Percentiles rank a stretch among this genome's conserved stretches.
Evolutionary conservation across 2,329 filamentous ascomycete genomes (phyloP).

Genomic region (Colletotrichum trifolii): DNA sequence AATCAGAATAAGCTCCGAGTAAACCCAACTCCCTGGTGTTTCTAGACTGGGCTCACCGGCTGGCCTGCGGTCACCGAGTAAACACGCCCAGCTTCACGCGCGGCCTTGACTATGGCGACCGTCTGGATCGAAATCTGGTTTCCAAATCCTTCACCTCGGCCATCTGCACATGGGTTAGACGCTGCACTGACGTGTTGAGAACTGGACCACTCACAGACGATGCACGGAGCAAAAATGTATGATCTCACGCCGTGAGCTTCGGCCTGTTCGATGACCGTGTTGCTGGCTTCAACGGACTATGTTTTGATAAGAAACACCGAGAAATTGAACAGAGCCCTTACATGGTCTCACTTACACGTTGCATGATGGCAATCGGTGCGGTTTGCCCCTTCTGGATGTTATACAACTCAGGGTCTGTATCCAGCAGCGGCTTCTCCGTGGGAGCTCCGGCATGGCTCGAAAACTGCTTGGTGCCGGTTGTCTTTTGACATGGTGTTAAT

Average conservation of each 20-base stretch:
- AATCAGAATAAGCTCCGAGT: neutral
- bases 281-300: constrained; percentile 55
- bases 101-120: constrained; percentile 2
- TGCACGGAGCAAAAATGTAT: constrained; percentile 65
- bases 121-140: constrained; percentile 5
- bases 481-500: constrained; percentile 39
- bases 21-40: too few relatives aligned
- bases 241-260: constrained; percentile 55
- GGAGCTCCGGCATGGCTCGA: constrained; percentile 58
- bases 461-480: constrained; percentile 64
- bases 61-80: constrained; percentile 3
- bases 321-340: neutral
- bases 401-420: constrained; percentile 48
- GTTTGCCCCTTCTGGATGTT: neutral
- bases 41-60: neutral
- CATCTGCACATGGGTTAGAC: neutral
- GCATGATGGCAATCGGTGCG: neutral
- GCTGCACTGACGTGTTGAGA: neutral
- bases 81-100: neutral
- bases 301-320: neutral
- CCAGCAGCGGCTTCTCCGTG: constrained; percentile 52
- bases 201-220: constrained; percentile 53
- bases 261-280: constrained; percentile 54
- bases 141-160: constrained; percentile 1
- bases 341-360: neutral